Percentiles rank a stretch among this genome's conserved stretches.
Conservation (phyloP, 2,329 filamentous ascomycete genomes). For the Teratosphaeria destructans region DNA sequence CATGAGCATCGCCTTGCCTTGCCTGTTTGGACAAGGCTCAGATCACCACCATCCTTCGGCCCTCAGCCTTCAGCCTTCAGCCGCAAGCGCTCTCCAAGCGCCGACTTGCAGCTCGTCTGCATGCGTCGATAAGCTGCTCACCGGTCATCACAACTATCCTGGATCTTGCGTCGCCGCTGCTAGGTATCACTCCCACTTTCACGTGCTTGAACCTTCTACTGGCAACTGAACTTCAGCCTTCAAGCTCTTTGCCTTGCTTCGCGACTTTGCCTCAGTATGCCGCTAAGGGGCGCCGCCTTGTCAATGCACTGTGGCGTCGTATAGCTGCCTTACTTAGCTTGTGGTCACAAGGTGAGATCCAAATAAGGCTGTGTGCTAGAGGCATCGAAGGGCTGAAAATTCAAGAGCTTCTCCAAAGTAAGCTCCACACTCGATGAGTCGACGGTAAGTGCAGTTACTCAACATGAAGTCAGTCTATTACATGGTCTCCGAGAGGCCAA, state of each 20-base stretch:
- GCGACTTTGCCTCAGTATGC: background rate
- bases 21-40: background rate
- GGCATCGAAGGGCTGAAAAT: background rate
- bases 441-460: background rate
- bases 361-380: background rate
- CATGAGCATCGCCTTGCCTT: background rate
- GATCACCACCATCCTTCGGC: background rate
- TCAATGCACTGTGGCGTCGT: background rate
- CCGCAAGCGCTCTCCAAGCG: background rate
- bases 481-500: background rate
- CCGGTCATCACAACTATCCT: background rate
- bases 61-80: background rate
- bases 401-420: background rate
- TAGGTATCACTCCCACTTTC: background rate
- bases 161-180: background rate
- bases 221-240: background rate
- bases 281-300: background rate
- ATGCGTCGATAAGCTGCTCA: background rate
- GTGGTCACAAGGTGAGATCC: background rate
- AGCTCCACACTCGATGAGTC: background rate
- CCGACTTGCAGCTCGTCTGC: background rate
- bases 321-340: background rate
- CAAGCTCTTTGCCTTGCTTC: background rate
- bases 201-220: background rate
- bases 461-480: constrained; percentile 1